Evolutionary conservation across 2,329 filamentous ascomycete genomes (phyloP).

Genomic region (Rhexocercosporidium sp.): DNA sequence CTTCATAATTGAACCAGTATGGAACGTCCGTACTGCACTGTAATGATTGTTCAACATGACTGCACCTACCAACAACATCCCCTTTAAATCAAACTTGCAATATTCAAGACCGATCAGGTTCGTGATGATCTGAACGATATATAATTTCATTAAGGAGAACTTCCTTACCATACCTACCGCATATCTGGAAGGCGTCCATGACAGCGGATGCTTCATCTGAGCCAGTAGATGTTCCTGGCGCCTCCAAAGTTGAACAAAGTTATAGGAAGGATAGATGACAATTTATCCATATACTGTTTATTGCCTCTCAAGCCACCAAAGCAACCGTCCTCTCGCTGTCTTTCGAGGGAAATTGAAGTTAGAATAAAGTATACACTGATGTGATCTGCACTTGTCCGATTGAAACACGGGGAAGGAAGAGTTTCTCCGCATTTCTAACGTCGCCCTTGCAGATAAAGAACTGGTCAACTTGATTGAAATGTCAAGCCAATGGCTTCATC

Average conservation of each 20-base stretch:
- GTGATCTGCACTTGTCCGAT: neutral
- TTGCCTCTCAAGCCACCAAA: too few species aligned
- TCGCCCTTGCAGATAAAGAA: neutral
- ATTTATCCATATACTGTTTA: too few species aligned
- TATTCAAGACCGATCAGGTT: neutral
- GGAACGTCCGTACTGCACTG: too few species aligned
- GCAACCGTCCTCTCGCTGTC: neutral
- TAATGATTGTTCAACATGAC: too few species aligned
- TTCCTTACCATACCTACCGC: slow-evolving; percentile 32
- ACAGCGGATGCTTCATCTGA: slow-evolving; percentile 50
- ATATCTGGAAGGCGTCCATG: slow-evolving; percentile 38
- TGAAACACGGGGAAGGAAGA: neutral
- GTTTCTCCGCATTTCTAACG: neutral
- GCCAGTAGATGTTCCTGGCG: neutral
- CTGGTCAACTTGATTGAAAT: neutral
- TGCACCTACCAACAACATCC: too few species aligned
- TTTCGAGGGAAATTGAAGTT: neutral
- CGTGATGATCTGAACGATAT: neutral
- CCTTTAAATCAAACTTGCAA: too few species aligned
- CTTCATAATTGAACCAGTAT: too few species aligned
- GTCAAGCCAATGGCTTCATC: neutral
- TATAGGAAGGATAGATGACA: too few species aligned
- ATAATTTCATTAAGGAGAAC: slow-evolving; percentile 37
- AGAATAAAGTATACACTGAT: neutral
- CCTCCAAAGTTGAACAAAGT: too few species aligned